phyloP scores from a whole-genome alignment of 2,329 filamentous ascomycete genomes.

The Xylariaceae sp. region DNA sequence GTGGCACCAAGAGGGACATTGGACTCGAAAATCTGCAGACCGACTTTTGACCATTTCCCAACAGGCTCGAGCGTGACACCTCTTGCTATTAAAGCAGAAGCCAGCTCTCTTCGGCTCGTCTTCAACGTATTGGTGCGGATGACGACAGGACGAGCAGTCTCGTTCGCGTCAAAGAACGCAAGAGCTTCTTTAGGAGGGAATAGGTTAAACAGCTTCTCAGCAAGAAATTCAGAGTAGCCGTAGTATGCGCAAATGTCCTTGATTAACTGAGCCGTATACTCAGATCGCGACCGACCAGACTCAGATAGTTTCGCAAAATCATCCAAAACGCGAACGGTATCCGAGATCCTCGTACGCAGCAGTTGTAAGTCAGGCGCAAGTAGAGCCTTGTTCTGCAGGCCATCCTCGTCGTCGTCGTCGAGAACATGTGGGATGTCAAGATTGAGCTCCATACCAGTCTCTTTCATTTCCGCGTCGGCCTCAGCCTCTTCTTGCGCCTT shows the following conservation, averaged over 20 bases:
- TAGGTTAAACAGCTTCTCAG: conserved; percentile 89
- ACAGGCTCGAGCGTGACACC: conserved; percentile 95
- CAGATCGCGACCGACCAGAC: conserved; percentile 73
- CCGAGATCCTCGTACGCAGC: conserved; percentile 82
- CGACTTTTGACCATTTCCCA: conserved; percentile 98
- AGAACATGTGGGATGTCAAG: conserved; percentile 72
- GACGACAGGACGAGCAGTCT: conserved; percentile 86
- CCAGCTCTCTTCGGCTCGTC: conserved; percentile 71
- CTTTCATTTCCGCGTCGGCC: conserved; percentile 79
- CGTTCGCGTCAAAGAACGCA: conserved; percentile 98
- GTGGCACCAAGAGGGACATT: conserved; percentile 72
- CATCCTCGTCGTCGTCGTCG: conserved; percentile 58
- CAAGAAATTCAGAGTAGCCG: conserved; percentile 90
- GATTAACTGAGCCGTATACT: conserved; percentile 82
- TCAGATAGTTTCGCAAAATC: conserved; percentile 81
- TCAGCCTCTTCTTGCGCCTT: conserved; percentile 75
- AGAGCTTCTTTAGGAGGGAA: conserved; percentile 88
- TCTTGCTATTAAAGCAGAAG: conserved; percentile 37
- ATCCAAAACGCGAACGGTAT: conserved; percentile 86
- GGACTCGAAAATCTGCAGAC: conserved; percentile 92
- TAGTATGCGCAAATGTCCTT: conserved; percentile 96
- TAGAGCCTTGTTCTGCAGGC: conserved; percentile 56
- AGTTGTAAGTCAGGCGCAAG: conserved; percentile 88
- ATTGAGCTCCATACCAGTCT: conserved; percentile 87
- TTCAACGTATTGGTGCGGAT: conserved; percentile 95